Base-by-base conservation (phyloP, 768 basidiomycete species). In the Lentinula raphanica region DNA sequence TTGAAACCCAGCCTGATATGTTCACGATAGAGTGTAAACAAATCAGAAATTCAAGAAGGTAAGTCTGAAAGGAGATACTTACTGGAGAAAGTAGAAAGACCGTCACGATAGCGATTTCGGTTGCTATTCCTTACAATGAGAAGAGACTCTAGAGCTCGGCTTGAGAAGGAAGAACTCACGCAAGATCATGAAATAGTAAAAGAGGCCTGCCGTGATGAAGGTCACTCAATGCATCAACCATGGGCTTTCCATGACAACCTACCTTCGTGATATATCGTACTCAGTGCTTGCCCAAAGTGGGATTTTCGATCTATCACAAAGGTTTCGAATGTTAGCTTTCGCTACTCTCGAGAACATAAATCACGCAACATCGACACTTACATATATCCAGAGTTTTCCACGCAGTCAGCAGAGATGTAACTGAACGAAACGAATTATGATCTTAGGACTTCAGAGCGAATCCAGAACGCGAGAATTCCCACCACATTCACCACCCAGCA, bases 321-420 rank as follows among this genome's bases (percentile, higher is more conserved):
- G n/a, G n/a, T n/a, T n/a, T n/a, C n/a, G n/a, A n/a, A n/a, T 15
- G 19, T 6, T 23, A 19, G n/a, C 3, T 12, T 17, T 15, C 8
- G 31, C 23, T 8, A 17, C 6, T 45, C 31, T 35, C 11, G 15
- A 5, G 17, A 5, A 50, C 4, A 8, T 12, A 17, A n/a, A n/a
- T 13, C 6, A 39, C 12, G 11, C 17, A 39, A 39, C 6, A 50
- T 19, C 12, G 31, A 35, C 8, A 3, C 51, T 23, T 25, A 53
- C 51, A 53, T 39, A 23, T 25, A 39, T 53, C 51, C 19, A 53
- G 39, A 21, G 51, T 53, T 11, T 38, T 53, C 51, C 51, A 53
- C 21, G 39, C 2, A 1, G 51, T 53, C 17, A 53, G 51, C 23
- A 53, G 3, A 21, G 51, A 39, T 1, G 39, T 17, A 3, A 53